Evolutionary conservation across 306 rosid genomes (phyloP).

Genomic region (Quillaja saponaria): DNA sequence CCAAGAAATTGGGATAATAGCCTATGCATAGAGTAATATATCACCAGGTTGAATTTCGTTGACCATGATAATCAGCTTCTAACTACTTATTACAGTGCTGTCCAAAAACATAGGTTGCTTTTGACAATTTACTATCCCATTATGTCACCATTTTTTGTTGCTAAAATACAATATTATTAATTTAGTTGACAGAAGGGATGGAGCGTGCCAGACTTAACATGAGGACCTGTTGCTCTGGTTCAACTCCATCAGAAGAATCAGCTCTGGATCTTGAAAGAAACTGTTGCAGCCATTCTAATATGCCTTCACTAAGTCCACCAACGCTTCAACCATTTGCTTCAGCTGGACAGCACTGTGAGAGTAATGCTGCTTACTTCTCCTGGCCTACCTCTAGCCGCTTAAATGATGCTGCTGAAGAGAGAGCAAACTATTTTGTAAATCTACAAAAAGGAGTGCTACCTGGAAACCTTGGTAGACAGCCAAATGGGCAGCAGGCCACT

Average conservation of each 20-base stretch:
- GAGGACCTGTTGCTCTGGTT: slow-evolving; percentile 73
- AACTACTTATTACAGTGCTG: background rate
- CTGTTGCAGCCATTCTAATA: slow-evolving; percentile 82
- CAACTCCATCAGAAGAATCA: slow-evolving; percentile 94
- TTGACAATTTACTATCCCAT: slow-evolving; percentile 10
- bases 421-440: slow-evolving; percentile 88
- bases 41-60: slow-evolving; percentile 2
- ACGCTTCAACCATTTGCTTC: slow-evolving; percentile 89
- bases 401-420: slow-evolving; percentile 83
- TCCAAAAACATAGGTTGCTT: background rate
- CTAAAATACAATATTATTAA: slow-evolving; percentile 13
- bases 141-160: background rate
- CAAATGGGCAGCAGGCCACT: slow-evolving; percentile 94
- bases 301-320: slow-evolving; percentile 87
- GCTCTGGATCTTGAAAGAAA: slow-evolving; percentile 92
- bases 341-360: slow-evolving; percentile 95
- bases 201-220: slow-evolving; percentile 62
- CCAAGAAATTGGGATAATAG: background rate
- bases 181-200: slow-evolving; percentile 56
- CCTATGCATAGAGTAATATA: slow-evolving; percentile 14
- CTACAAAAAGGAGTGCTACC: slow-evolving; percentile 94
- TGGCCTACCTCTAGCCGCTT: slow-evolving; percentile 95
- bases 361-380: slow-evolving; percentile 91
- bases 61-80: slow-evolving; percentile 2
- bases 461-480: slow-evolving; percentile 74